A percentile compares a stretch with the other conserved stretches of the same genome.
Conservation (phyloP, 2,329 filamentous ascomycete species). For the Calonectria henricotiae region DNA sequence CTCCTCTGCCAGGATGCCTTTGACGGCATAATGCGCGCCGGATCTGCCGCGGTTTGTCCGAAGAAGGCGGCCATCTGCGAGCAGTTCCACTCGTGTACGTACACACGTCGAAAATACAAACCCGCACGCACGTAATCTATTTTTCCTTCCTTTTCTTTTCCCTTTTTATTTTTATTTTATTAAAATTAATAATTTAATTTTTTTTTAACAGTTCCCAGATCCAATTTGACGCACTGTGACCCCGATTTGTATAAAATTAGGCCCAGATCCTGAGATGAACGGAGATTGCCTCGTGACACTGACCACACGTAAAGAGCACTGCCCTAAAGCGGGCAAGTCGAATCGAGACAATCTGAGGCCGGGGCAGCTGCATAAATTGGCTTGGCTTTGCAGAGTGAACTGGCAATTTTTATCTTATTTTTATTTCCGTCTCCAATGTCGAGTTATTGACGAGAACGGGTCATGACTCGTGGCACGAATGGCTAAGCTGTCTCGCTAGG, state of each 20-base stretch:
- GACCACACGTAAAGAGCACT: slow-evolving; percentile 3
- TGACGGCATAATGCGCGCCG: slow-evolving; percentile 6
- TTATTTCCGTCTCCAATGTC: neutral
- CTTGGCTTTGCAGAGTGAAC: neutral
- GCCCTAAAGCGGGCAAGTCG: neutral
- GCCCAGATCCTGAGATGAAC: slow-evolving; percentile 2
- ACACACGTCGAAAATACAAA: neutral
- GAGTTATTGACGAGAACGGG: neutral
- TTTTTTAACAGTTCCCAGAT: neutral
- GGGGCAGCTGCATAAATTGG: neutral
- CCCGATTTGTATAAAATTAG: slow-evolving; percentile 20
- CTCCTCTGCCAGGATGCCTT: neutral
- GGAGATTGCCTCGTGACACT: slow-evolving; percentile 8
- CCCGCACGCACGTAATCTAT: neutral
- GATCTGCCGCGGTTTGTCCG: slow-evolving; percentile 4
- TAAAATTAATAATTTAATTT: too few species aligned
- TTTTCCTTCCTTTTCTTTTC: neutral
- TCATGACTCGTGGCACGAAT: slow-evolving; percentile 13
- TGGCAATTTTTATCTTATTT: too few species aligned
- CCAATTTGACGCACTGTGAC: neutral
- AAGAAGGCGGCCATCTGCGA: slow-evolving; percentile 11
- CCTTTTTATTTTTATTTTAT: too few species aligned
- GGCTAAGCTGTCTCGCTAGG: neutral
- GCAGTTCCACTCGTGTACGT: slow-evolving; percentile 15
- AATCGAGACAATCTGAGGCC: neutral